Evolutionary conservation across 768 basidiomycete species (phyloP), one percentile per base, ranked within the genome.

Genomic region (Boletus pseudo-olivaceus): DNA sequence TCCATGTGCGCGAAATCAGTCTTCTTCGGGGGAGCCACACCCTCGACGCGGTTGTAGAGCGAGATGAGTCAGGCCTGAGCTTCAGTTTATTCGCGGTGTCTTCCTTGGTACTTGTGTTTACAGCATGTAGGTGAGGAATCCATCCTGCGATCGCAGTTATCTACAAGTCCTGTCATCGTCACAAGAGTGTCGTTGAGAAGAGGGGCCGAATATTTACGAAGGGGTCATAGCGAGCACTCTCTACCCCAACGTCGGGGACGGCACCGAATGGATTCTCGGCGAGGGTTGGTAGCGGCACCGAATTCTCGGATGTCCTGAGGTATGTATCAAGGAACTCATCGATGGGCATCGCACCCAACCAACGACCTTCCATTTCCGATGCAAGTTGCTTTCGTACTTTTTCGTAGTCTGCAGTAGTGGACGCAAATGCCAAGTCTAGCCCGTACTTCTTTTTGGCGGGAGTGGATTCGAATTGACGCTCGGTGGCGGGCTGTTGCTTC

Each of bases 41-140:
- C 32, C 1, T 46, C 33, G 8, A 17, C 27, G 0, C 5, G 43
- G 15, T 54, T 33, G 40, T 47, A 57, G 10, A 55, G 0, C 0
- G 56, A 55, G 8, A 56, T 6, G n/a, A n/a, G 23, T 50, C 56
- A 1, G 39, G 10, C 35, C 49, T 58, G 12, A 45, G 46, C 7
- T 35, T 43, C 26, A 57, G 1, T 0, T 45, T 7, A 8, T 58
- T 51, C 7, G 3, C 26, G 0, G 23, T 34, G 30, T 51, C 57
- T n/a, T 15, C 23, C 20, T 14, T 56, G 10, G 19, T 33, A 9
- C 53, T 51, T 8, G 49, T 51, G 40, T 55, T 47, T 0, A 57
- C 42, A 6, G 53, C 57, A 1, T 20, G 8, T 0, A 55, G 23
- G 29, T 29, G 23, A 6, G 54, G 49, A 1, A 51, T 56, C 54